A percentile compares a stretch with the other conserved stretches of the same genome.
These are phyloP conservation scores for Emergomyces africanus DNA, from an alignment of 2,329 filamentous ascomycete genomes.

Conservation along the genomic window DNA sequence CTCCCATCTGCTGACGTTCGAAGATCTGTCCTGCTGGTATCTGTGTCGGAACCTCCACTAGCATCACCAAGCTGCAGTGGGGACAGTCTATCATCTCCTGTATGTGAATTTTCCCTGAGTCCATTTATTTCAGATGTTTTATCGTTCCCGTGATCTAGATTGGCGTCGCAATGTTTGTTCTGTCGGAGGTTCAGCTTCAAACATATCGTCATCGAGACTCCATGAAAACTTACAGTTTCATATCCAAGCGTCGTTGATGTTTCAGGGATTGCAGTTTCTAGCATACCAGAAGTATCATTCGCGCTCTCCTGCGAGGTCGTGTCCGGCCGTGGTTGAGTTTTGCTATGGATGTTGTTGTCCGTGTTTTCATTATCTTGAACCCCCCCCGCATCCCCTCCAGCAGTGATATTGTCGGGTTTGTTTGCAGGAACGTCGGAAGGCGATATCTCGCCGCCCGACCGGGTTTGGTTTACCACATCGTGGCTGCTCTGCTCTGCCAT, in stretches of 20 bases:
- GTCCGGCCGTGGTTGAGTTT: conserved; percentile 17
- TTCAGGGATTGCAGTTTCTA: conserved; percentile 8
- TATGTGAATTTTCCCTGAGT: conserved; percentile 23
- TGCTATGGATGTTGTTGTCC: background rate
- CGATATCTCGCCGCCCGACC: conserved; percentile 51
- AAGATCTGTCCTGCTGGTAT: conserved; percentile 44
- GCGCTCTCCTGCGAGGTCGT: conserved; percentile 11
- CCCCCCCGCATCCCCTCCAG: conserved; percentile 37
- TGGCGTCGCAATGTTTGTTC: background rate
- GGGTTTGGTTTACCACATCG: conserved; percentile 59
- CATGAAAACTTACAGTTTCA: background rate
- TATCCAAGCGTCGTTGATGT: conserved; percentile 7
- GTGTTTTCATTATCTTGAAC: conserved; percentile 23
- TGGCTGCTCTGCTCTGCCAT: conserved; percentile 59
- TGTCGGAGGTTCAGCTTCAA: background rate
- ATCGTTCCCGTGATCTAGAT: conserved; percentile 7
- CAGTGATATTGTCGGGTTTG: conserved; percentile 41
- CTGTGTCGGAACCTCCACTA: conserved; percentile 49
- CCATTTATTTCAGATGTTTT: conserved; percentile 28
- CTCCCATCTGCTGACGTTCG: conserved; percentile 31
- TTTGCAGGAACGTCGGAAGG: conserved; percentile 54
- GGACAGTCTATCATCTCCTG: conserved; percentile 27
- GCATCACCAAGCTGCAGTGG: conserved; percentile 25
- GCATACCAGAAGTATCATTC: conserved; percentile 12
- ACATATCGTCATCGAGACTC: background rate